These are phyloP conservation scores for Coprinopsis strossmayeri DNA, from an alignment of 768 basidiomycete species.

Conservation along the genomic window DNA sequence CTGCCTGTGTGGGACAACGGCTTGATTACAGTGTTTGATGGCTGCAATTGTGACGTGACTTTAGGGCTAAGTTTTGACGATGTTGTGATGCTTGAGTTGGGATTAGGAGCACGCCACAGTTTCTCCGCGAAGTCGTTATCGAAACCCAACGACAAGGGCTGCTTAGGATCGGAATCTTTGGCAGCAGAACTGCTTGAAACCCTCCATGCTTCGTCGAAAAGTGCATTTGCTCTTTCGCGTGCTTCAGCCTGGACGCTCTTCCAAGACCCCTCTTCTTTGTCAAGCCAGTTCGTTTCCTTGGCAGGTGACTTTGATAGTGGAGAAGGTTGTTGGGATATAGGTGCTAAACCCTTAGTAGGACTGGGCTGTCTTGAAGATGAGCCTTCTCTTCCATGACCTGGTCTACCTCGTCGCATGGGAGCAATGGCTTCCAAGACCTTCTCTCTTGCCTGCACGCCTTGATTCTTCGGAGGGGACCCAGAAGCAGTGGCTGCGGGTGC, in stretches of 20 bases:
- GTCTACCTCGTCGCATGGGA: constrained; percentile 71
- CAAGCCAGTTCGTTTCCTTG: constrained; percentile 7
- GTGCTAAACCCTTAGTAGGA: constrained; percentile 21
- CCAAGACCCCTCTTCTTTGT: constrained; percentile 9
- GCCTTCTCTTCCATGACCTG: constrained; percentile 28
- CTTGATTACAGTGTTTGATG: constrained; percentile 14
- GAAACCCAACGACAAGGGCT: constrained; percentile 38
- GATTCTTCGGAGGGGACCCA: constrained; percentile 23
- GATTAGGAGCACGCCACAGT: constrained; percentile 47
- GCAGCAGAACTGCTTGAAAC: background rate
- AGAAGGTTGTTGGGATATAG: background rate
- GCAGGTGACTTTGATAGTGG: background rate
- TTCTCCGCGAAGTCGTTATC: constrained; percentile 62
- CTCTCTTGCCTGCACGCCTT: constrained; percentile 65
- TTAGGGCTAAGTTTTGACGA: constrained; percentile 17
- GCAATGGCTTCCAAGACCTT: constrained; percentile 76
- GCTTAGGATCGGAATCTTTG: constrained; percentile 4
- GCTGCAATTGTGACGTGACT: constrained; percentile 13
- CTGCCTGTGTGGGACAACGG: constrained; percentile 10
- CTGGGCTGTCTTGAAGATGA: constrained; percentile 27
- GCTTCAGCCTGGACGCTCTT: constrained; percentile 7
- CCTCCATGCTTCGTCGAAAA: constrained; percentile 41
- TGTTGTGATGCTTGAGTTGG: constrained; percentile 17
- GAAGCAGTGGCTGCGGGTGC: constrained; percentile 17
- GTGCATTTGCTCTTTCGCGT: constrained; percentile 9